phyloP scores from a whole-genome alignment of 805 yeast species.

The Yarrowia osloensis region DNA sequence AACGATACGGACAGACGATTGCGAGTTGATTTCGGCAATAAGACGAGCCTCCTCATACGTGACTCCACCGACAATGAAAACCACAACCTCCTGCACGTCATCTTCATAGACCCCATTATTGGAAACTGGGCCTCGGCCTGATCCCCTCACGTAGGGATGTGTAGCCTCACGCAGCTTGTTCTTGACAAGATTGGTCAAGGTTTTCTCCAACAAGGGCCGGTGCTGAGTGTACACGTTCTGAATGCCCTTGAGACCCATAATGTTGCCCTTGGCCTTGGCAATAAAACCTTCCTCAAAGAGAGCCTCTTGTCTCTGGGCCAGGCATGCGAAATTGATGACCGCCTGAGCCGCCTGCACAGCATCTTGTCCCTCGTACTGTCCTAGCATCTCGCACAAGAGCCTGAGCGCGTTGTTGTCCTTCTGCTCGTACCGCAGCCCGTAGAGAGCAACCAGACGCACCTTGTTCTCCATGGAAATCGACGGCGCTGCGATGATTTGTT shows the following conservation, averaged over 20 bases:
- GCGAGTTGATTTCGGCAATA: slow-evolving; percentile 66
- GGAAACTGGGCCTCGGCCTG: slow-evolving; percentile 19
- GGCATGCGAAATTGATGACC: slow-evolving; percentile 49
- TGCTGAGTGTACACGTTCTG: slow-evolving; percentile 84
- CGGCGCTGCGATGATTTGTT: slow-evolving; percentile 51
- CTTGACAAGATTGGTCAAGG: slow-evolving; percentile 45
- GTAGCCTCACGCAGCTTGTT: slow-evolving; percentile 31
- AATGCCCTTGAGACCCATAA: slow-evolving; percentile 49
- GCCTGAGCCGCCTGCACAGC: slow-evolving; percentile 50
- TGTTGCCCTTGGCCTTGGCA: slow-evolving; percentile 47
- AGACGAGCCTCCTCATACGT: slow-evolving; percentile 91
- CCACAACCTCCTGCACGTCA: slow-evolving; percentile 44
- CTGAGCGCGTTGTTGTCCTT: slow-evolving; percentile 50
- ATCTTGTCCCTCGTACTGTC: slow-evolving; percentile 37
- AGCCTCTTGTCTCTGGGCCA: slow-evolving; percentile 49
- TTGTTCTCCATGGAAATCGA: slow-evolving; percentile 57
- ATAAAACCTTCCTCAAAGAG: slow-evolving; percentile 46
- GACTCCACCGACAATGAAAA: slow-evolving; percentile 72
- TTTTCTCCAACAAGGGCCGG: slow-evolving; percentile 64
- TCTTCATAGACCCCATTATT: slow-evolving; percentile 35
- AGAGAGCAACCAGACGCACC: slow-evolving; percentile 70
- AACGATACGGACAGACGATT: slow-evolving; percentile 57
- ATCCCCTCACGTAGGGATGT: slow-evolving; percentile 10
- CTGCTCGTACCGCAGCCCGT: slow-evolving; percentile 68
- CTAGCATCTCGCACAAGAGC: slow-evolving; percentile 35